phyloP scores from a whole-genome alignment of 164 flowering plant genomes.

The Aristolochia californica region DNA sequence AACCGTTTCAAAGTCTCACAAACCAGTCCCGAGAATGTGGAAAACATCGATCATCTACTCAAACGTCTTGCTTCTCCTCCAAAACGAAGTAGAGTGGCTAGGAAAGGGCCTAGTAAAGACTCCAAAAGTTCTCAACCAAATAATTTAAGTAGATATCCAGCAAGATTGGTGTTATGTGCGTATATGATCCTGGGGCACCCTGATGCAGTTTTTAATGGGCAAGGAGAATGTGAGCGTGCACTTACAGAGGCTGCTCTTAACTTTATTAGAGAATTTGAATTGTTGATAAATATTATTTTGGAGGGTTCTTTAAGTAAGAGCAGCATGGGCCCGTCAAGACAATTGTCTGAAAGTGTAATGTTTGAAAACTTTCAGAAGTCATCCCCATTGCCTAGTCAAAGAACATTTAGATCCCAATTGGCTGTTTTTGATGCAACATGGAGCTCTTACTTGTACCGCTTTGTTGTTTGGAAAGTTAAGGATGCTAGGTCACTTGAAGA shows the following conservation, averaged over 20 bases:
- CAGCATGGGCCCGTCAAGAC: slow-evolving; percentile 5
- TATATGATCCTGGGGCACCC: slow-evolving; percentile 96
- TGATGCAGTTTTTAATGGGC: slow-evolving; percentile 85
- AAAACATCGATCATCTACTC: slow-evolving; percentile 82
- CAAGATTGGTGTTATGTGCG: slow-evolving; percentile 84
- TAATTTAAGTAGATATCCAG: slow-evolving; percentile 64
- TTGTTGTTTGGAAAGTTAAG: slow-evolving; percentile 93
- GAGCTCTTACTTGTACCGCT: slow-evolving; percentile 76
- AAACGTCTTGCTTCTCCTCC: slow-evolving; percentile 80
- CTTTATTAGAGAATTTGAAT: slow-evolving; percentile 59
- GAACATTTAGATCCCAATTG: slow-evolving; percentile 68
- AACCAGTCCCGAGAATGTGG: slow-evolving; percentile 19
- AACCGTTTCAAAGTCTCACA: slow-evolving; percentile 38
- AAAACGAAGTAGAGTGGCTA: slow-evolving; percentile 29
- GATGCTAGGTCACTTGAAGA: slow-evolving; percentile 84
- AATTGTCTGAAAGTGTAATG: not conserved
- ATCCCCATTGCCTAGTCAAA: slow-evolving; percentile 20
- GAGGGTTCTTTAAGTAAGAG: slow-evolving; percentile 34
- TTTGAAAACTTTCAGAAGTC: slow-evolving; percentile 22
- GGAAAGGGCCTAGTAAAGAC: slow-evolving; percentile 25
- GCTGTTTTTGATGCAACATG: slow-evolving; percentile 76
- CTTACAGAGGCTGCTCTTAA: slow-evolving; percentile 59
- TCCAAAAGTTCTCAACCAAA: slow-evolving; percentile 17
- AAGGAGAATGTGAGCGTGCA: slow-evolving; percentile 67
- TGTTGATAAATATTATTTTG: slow-evolving; percentile 51